Evolutionary conservation across 441 rosid species (phyloP), one percentile per base, ranked within the genome.

Genomic region (Brassica hybrid): DNA sequence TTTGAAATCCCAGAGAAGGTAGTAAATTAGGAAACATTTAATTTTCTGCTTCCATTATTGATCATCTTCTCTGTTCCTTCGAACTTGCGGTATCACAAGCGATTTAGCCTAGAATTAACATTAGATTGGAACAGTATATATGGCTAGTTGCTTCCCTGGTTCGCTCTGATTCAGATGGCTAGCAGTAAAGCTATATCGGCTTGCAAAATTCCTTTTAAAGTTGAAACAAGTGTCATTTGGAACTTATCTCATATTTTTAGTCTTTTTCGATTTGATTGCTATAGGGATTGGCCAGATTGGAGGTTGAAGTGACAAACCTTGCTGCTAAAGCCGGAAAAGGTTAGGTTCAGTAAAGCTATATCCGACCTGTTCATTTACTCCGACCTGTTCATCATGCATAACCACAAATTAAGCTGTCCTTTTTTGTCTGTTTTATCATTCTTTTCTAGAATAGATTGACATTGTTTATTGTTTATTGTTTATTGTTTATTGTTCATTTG

Each of bases 281-380:
- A 48, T 86, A 94, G 99, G 98, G 92, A 62, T 81, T 65, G 34
- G 97, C 98, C 11, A 94, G 89, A 84, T 85, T 96, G 86, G 98
- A 96, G 87, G 92, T 96, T 71, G 98, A 96, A 88, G 98, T 96
- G 75, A 96, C 99, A 74, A 96, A 96, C 82, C 96, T 96, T 81
- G 97, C 96, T 71, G 98, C 98, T 32, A 96, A 91, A 83, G 99
- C 99, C 81, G 99, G 99, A 82, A 96, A 96, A 90, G 99, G 99
- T 96, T 84, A 57, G 19, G 76, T 75, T 16, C 70, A 79, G 43
- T 21, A 19, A 19, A 19, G 21, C 21, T 19, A 19, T 19, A 19
- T 19, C 21, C 21, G 36, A 62, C 69, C 67, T 60, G 60, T 65
- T 73, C 66, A 9, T 71, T 32, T 45, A 32, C 38, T 66, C 71